A percentile compares a stretch with the other conserved stretches of the same genome.
Evolutionary conservation across 768 basidiomycete species (phyloP).

Genomic region (Termitomyces sp.): DNA sequence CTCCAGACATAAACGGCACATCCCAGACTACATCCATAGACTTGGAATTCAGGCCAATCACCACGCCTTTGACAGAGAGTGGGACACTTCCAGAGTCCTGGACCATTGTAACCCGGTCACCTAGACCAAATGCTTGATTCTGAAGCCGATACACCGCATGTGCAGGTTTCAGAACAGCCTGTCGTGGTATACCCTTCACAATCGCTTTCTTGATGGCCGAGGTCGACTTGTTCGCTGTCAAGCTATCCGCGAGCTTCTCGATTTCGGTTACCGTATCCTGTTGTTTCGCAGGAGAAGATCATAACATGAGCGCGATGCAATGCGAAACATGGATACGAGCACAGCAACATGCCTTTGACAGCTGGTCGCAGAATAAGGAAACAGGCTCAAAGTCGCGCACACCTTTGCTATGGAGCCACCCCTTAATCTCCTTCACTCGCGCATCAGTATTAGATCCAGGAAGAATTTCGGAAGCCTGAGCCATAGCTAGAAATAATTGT

Average conservation of each 20-base stretch:
- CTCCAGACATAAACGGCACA: slow-evolving; percentile 90
- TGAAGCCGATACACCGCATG: slow-evolving; percentile 89
- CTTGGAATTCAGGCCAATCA: slow-evolving; percentile 82
- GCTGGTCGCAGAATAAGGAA: slow-evolving; percentile 86
- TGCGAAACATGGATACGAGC: neutral
- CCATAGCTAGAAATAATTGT: slow-evolving; percentile 60
- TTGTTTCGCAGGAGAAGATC: neutral
- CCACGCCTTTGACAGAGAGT: slow-evolving; percentile 87
- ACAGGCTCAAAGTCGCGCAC: slow-evolving; percentile 92
- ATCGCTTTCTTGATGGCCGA: slow-evolving; percentile 82
- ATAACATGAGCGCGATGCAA: neutral
- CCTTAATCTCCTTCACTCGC: slow-evolving; percentile 70
- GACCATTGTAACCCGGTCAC: slow-evolving; percentile 95
- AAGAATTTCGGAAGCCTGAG: slow-evolving; percentile 59
- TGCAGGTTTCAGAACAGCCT: slow-evolving; percentile 89
- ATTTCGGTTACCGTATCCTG: slow-evolving; percentile 79
- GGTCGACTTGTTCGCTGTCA: slow-evolving; percentile 57
- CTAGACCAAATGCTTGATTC: slow-evolving; percentile 82
- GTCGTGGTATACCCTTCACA: slow-evolving; percentile 91
- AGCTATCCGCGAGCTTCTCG: slow-evolving; percentile 68
- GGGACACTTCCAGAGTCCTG: slow-evolving; percentile 93
- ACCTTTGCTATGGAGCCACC: slow-evolving; percentile 85
- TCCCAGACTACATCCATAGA: slow-evolving; percentile 98
- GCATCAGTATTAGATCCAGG: slow-evolving; percentile 58
- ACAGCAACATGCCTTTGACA: slow-evolving; percentile 63